phyloP scores from a whole-genome alignment of 225 moss, liverwort and hornwort species.

The Pseudoscleropodium purum region DNA sequence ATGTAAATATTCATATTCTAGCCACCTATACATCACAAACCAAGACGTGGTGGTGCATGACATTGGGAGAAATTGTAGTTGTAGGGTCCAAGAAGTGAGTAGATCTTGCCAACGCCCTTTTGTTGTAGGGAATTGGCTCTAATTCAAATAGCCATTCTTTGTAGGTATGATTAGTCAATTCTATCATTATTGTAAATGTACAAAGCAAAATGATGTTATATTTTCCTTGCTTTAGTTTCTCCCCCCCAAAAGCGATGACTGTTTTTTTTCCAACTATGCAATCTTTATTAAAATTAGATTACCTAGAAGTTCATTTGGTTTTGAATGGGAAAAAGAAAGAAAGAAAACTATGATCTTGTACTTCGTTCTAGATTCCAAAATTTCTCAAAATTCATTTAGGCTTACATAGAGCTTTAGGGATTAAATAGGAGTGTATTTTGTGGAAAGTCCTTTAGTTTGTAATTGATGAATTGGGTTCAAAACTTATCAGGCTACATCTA shows the following conservation, averaged over 20 bases:
- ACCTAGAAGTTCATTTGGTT: neutral
- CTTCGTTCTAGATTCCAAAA: accelerated
- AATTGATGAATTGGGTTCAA: neutral
- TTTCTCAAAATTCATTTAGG: accelerated
- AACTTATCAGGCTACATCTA: accelerated
- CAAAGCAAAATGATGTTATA: neutral
- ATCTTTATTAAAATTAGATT: neutral
- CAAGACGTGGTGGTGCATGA: accelerated
- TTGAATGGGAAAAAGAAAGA: neutral
- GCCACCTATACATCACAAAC: too few relatives aligned
- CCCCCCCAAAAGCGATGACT: accelerated
- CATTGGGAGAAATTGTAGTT: too few relatives aligned
- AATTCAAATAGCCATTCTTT: accelerated
- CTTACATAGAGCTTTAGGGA: accelerated
- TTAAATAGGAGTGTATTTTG: neutral
- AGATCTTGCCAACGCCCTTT: too few relatives aligned
- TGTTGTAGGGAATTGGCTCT: too few relatives aligned
- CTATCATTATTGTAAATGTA: neutral
- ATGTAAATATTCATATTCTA: too few relatives aligned
- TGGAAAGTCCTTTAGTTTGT: neutral
- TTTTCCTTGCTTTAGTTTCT: accelerated
- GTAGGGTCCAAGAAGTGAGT: too few relatives aligned
- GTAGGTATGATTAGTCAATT: accelerated
- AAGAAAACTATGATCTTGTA: too few relatives aligned
- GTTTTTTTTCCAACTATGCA: neutral